Evolutionary conservation across 2,329 filamentous ascomycete genomes (phyloP).

Genomic region (Colletotrichum trifolii): DNA sequence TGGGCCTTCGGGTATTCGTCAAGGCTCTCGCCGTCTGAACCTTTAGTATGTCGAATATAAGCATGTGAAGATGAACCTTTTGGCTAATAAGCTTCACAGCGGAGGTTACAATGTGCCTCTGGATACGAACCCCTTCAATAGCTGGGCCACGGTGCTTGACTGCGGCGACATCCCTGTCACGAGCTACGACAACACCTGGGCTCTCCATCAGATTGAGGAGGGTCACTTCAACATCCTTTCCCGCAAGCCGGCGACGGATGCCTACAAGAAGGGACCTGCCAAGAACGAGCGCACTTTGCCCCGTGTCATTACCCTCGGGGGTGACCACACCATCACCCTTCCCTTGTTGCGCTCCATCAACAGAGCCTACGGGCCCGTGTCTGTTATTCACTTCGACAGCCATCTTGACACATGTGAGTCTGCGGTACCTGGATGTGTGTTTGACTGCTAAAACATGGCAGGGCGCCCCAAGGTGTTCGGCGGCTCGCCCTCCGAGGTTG

Average conservation of each 20-base stretch:
- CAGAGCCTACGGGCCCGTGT: slow-evolving; percentile 68
- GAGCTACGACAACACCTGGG: slow-evolving; percentile 85
- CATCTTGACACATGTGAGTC: slow-evolving; percentile 73
- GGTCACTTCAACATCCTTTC: slow-evolving; percentile 82
- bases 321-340: slow-evolving; percentile 72
- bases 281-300: slow-evolving; percentile 81
- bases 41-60: slow-evolving; percentile 75
- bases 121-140: slow-evolving; percentile 82
- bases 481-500: slow-evolving; percentile 79
- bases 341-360: slow-evolving; percentile 70
- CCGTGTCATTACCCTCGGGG: slow-evolving; percentile 80
- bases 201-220: slow-evolving; percentile 86
- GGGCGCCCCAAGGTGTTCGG: slow-evolving; percentile 91
- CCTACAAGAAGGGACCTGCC: slow-evolving; percentile 73
- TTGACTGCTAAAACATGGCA: slow-evolving; percentile 50
- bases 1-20: slow-evolving; percentile 84
- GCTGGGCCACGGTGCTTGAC: slow-evolving; percentile 83
- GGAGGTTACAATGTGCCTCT: slow-evolving; percentile 90
- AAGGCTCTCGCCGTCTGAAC: slow-evolving; percentile 86
- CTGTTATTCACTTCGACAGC: slow-evolving; percentile 72
- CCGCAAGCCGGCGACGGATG: slow-evolving; percentile 75
- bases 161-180: slow-evolving; percentile 89
- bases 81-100: slow-evolving; percentile 59
- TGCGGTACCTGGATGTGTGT: slow-evolving; percentile 29
- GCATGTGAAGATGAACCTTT: slow-evolving; percentile 39